A percentile compares a stretch with the other conserved stretches of the same genome.
Conservation (phyloP, 1,284 basidiomycete species). For the Somion occarium region DNA sequence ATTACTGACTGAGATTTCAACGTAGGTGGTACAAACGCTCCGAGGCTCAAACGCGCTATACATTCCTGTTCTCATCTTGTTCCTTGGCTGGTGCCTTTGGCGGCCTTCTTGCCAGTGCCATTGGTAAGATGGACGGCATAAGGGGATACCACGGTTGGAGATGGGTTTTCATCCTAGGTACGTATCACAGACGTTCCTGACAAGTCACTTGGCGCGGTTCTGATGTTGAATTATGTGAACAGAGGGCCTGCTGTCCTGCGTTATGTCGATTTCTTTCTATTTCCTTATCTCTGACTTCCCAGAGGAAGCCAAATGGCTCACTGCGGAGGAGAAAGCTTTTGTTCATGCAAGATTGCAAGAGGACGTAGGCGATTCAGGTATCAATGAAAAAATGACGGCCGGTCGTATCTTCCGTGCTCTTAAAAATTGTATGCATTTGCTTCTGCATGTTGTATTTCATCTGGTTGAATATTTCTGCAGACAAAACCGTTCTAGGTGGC, state of each 20-base stretch:
- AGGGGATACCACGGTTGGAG: constrained; percentile 17
- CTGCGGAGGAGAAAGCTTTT: constrained; percentile 25
- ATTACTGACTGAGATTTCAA: background rate
- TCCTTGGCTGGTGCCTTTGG: constrained; percentile 19
- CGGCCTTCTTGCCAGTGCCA: constrained; percentile 17
- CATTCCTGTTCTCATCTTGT: constrained; percentile 22
- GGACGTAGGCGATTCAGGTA: constrained; percentile 25
- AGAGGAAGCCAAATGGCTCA: constrained; percentile 26
- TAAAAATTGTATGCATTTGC: constrained; percentile 21
- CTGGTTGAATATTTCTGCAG: constrained; percentile 10
- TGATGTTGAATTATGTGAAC: background rate
- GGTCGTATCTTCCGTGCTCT: constrained; percentile 19
- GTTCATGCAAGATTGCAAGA: constrained; percentile 26
- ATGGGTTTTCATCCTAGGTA: constrained; percentile 33
- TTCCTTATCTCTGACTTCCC: constrained; percentile 29
- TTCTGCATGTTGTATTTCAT: background rate
- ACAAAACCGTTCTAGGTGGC: constrained; percentile 27
- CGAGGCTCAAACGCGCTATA: constrained; percentile 25
- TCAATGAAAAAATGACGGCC: constrained; percentile 19
- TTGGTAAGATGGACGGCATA: constrained; percentile 21
- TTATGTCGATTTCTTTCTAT: constrained; percentile 26
- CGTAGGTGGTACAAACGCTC: constrained; percentile 24
- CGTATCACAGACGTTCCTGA: background rate
- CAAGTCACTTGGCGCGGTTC: background rate
- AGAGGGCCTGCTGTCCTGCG: constrained; percentile 28